These are phyloP conservation scores for Brasenia schreberi DNA, from an alignment of 164 flowering plant genomes.

Conservation along the genomic window DNA sequence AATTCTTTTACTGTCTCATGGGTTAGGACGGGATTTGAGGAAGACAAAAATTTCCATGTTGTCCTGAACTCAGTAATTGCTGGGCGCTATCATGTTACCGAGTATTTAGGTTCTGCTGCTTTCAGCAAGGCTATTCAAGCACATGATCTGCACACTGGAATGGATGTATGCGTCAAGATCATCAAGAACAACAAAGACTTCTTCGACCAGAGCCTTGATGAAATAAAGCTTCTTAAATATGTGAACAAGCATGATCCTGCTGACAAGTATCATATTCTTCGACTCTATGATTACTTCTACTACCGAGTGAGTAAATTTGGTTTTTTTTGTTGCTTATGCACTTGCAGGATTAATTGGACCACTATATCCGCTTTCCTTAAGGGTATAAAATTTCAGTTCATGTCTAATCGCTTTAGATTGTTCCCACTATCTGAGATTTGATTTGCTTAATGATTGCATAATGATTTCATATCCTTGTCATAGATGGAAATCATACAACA, in stretches of 20 bases:
- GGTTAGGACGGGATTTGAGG: constrained; percentile 52
- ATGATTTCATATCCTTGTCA: no score
- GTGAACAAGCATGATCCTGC: constrained; percentile 97
- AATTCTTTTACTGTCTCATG: neutral
- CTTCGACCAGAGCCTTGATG: constrained; percentile 99
- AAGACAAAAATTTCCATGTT: constrained; percentile 96
- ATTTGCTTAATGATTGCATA: no score
- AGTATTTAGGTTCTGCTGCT: constrained; percentile 98
- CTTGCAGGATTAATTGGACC: no score
- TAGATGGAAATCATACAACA: no score
- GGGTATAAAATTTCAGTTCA: no score
- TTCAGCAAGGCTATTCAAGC: constrained; percentile 99
- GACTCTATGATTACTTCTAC: constrained; percentile 93
- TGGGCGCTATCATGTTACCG: constrained; percentile 98
- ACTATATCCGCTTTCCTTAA: no score
- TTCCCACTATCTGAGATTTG: no score
- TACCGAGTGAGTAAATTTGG: constrained; percentile 68
- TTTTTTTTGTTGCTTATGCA: neutral
- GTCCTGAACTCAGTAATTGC: constrained; percentile 93
- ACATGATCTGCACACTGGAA: constrained; percentile 94
- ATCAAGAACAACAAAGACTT: constrained; percentile 98
- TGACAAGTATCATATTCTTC: constrained; percentile 87
- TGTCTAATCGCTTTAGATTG: no score
- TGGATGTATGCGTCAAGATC: constrained; percentile 98
- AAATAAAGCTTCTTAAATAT: constrained; percentile 96